Conservation (phyloP, 768 basidiomycete species). For the Saitozyma sp. region DNA sequence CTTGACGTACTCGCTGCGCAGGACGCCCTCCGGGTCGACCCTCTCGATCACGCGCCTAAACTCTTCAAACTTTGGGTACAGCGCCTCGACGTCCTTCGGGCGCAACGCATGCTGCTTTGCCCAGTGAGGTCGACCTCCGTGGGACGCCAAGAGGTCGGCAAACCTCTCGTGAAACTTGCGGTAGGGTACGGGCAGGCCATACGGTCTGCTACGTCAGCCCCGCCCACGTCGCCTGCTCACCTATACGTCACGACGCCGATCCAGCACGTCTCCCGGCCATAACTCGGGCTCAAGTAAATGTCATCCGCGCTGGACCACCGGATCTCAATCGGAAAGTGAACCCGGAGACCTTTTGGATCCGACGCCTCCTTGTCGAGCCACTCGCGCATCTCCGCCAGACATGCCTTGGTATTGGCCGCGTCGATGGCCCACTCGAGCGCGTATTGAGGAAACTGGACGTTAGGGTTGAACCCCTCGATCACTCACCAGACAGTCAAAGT, state of each 20-base stretch:
- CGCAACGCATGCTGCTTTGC: conserved; percentile 81
- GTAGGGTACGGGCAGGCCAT: conserved; percentile 79
- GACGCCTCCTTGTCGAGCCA: conserved; percentile 71
- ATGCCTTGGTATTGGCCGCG: conserved; percentile 64
- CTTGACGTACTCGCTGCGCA: conserved; percentile 85
- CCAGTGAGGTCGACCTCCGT: conserved; percentile 91
- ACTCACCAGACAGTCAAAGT: conserved; percentile 86
- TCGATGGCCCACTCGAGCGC: conserved; percentile 96
- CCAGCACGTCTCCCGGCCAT: conserved; percentile 78
- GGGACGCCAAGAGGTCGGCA: conserved; percentile 66
- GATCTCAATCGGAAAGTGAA: conserved; percentile 91
- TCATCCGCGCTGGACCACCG: conserved; percentile 85
- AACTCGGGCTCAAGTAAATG: conserved; percentile 90
- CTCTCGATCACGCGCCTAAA: conserved; percentile 67
- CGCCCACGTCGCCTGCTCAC: conserved; percentile 58
- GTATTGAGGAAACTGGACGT: conserved; percentile 75
- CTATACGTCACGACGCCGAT: conserved; percentile 98
- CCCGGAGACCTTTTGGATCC: conserved; percentile 72
- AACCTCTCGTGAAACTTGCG: conserved; percentile 72
- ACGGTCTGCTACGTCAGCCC: conserved; percentile 63
- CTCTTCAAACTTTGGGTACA: conserved; percentile 81
- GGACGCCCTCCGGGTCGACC: conserved; percentile 67
- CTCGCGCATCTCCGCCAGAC: conserved; percentile 67
- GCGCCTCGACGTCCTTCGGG: conserved; percentile 62
- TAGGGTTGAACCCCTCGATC: conserved; percentile 6